Base-by-base conservation (phyloP, 495 filamentous ascomycete species). In the Thermochaetoides thermophila region DNA sequence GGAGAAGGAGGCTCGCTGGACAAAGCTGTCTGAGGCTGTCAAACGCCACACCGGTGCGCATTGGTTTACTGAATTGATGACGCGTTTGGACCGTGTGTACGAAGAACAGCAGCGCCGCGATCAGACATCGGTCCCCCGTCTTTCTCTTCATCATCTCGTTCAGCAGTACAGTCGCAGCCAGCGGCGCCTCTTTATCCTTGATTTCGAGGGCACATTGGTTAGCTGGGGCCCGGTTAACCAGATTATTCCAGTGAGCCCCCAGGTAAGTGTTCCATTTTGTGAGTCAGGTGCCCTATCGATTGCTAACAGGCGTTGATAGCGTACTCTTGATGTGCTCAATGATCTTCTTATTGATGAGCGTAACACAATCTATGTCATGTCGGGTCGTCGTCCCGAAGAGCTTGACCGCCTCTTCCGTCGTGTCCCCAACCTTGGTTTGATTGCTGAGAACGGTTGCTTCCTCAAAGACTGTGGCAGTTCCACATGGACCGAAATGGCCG, bases 311-410 rank as follows among this genome's bases (percentile, higher is more conserved):
- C 6, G 21, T 17, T 1, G 17, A 11, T 33, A 70, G 55, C 76
- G 82, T 17, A 81, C 83, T 7, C 66, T 91, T 36, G 78, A 82
- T 29, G 72, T 78, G 2, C 53, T 95, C 20, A 82, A 76, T 26
- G 83, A 91, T 31, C 52, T 95, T 17, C 66, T 85, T 16, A 60
- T 74, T 7, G 84, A 92, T 45, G 66, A 74, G 0, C 66, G 61
- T 16, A 95, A 94, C 46, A 69, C 76, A n/a, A 76, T 95, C 20
- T 95, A 92, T 44, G 75, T 95, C 37, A 94, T 91, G 84, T 87
- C 81, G 25, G 75, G 81, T 10, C 71, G 82, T 17, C 75, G 74
- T 46, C 77, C 82, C 0, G 81, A 92, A 48, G 84, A 95, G 47
- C 77, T 95, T 25, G 85, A 92, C 40, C 67, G 73, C 1, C 60